These are phyloP conservation scores for Macroventuria anomochaeta DNA, from an alignment of 2,329 filamentous ascomycete genomes.

Conservation along the genomic window DNA sequence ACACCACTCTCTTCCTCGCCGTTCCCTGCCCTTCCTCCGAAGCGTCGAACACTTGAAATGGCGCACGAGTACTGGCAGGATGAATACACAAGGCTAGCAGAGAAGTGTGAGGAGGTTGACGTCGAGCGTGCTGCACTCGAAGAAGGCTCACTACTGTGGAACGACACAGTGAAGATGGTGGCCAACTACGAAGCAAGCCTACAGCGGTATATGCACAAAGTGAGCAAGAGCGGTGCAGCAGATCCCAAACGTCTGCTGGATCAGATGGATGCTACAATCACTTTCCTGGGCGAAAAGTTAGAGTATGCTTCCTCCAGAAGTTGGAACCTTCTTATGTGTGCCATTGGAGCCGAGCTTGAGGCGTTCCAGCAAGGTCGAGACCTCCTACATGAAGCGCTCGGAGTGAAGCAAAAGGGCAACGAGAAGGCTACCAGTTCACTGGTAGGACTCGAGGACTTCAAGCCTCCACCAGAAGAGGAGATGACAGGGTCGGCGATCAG, in stretches of 20 bases:
- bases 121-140: conserved; percentile 70
- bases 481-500: conserved; percentile 42
- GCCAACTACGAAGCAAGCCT: conserved; percentile 70
- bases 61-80: conserved; percentile 73
- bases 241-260: conserved; percentile 29
- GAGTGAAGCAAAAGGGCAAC: conserved; percentile 37
- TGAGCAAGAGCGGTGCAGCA: conserved; percentile 22
- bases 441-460: conserved; percentile 28
- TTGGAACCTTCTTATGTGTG: conserved; percentile 78
- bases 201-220: conserved; percentile 58
- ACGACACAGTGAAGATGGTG: conserved; percentile 65
- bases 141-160: conserved; percentile 72
- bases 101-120: conserved; percentile 63
- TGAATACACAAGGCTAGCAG: conserved; percentile 64
- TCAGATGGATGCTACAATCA: conserved; percentile 64
- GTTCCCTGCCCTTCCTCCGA: conserved; percentile 67
- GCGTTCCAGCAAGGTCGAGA: conserved; percentile 67
- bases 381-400: conserved; percentile 58
- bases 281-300: conserved; percentile 62
- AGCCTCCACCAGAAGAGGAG: conserved; percentile 34
- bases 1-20: conserved; percentile 45
- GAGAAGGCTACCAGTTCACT: conserved; percentile 32
- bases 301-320: conserved; percentile 64
- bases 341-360: conserved; percentile 75
- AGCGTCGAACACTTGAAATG: conserved; percentile 72